Conservation (phyloP, 78 protist genomes). For the Blattamonas nauphoetae region DNA sequence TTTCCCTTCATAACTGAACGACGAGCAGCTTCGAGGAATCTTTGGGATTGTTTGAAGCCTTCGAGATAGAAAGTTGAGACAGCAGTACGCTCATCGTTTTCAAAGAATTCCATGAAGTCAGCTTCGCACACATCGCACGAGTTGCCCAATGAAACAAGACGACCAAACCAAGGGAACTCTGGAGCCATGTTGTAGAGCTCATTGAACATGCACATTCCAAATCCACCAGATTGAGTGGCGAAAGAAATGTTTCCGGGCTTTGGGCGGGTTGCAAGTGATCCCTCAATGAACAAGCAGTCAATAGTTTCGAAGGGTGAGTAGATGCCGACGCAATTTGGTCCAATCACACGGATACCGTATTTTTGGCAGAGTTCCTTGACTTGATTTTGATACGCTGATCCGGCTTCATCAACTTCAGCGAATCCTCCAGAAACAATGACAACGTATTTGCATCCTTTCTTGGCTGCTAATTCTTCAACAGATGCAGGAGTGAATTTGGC, state of each 20-base stretch:
- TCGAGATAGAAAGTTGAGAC: constrained; percentile 17
- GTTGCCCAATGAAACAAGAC: constrained; percentile 21
- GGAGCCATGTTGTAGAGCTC: background rate
- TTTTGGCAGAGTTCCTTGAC: background rate
- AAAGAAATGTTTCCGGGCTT: background rate
- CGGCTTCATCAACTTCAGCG: constrained; percentile 24
- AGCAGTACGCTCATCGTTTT: background rate
- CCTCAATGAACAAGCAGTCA: constrained; percentile 22
- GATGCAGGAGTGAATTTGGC: constrained; percentile 14
- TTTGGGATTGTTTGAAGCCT: constrained; percentile 10
- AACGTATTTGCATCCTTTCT: background rate
- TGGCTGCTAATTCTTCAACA: background rate
- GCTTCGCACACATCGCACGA: constrained; percentile 20
- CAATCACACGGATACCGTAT: background rate
- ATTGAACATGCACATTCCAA: constrained; percentile 25
- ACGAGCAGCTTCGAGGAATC: constrained; percentile 8
- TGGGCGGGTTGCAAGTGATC: background rate
- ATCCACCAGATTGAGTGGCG: constrained; percentile 22
- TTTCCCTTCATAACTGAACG: background rate
- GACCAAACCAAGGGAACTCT: background rate
- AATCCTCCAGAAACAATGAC: constrained; percentile 24
- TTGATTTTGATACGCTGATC: background rate
- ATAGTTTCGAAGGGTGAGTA: background rate
- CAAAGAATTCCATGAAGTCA: constrained; percentile 11
- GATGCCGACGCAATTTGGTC: constrained; percentile 30